Conservation (phyloP, 2,329 filamentous ascomycete species). For the Pseudogymnoascus sp. region DNA sequence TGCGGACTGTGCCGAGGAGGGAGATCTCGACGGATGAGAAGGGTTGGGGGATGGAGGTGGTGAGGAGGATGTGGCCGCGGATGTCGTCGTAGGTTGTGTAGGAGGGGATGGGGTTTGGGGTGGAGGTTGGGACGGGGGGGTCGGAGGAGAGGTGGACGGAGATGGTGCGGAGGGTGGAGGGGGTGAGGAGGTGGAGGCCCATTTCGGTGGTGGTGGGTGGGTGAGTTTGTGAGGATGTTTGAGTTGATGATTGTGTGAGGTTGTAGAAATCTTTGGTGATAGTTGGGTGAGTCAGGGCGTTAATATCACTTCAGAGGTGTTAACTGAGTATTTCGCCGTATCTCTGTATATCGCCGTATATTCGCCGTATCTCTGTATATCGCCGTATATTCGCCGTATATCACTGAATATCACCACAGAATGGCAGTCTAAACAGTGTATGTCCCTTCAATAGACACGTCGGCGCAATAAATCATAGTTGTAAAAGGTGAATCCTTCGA, state of each 20-base stretch:
- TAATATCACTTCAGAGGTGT: not conserved
- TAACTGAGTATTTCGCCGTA: not conserved
- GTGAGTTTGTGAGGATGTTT: not conserved
- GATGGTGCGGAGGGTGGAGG: not conserved
- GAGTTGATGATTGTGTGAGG: not conserved
- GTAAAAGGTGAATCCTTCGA: not conserved
- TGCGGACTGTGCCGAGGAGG: not conserved
- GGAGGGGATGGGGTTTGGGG: not conserved
- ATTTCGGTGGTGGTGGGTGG: not conserved
- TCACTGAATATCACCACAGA: not conserved
- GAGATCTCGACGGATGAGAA: not conserved
- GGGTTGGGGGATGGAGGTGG: not conserved
- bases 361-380: not conserved
- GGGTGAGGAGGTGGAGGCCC: not conserved
- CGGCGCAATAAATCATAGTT: not conserved
- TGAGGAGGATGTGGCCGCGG: not conserved
- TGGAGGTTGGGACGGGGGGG: not conserved
- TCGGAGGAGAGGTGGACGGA: not conserved
- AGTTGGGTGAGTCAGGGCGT: not conserved
- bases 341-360: not conserved
- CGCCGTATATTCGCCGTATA: not conserved
- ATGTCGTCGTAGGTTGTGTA: constrained; percentile 6
- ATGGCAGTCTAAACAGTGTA: not conserved
- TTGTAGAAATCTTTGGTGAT: not conserved
- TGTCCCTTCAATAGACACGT: not conserved